Percentiles rank a stretch among this genome's conserved stretches.
Evolutionary conservation across 208 protist genomes (phyloP).

Genomic region (Trypanosoma scelopori): DNA sequence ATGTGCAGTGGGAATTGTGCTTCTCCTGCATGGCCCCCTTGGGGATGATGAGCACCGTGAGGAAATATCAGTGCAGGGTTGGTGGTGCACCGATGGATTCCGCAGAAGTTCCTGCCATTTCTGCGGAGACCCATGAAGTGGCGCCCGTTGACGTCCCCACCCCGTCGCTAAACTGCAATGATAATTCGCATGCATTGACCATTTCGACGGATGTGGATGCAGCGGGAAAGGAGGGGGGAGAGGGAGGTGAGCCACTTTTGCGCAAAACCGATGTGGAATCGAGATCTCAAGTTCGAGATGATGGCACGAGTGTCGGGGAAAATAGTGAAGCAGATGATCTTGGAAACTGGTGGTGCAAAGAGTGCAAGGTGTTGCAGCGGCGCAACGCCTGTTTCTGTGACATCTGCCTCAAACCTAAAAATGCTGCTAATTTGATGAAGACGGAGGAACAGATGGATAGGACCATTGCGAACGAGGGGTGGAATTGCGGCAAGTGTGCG

Average conservation of each 20-base stretch:
- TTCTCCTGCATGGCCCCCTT: slow-evolving; percentile 34
- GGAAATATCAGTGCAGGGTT: not conserved
- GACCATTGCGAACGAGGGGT: not conserved
- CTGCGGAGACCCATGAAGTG: not conserved
- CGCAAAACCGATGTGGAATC: not conserved
- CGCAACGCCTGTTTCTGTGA: slow-evolving; percentile 86
- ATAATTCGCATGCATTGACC: no score
- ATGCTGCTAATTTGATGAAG: slow-evolving; percentile 4
- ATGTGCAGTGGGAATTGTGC: slow-evolving; percentile 83
- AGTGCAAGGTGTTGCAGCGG: slow-evolving; percentile 76
- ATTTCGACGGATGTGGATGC: not conserved
- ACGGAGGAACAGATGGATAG: not conserved
- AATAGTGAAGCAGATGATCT: slow-evolving; percentile 21
- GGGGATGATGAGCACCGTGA: slow-evolving; percentile 45
- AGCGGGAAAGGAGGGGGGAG: not conserved
- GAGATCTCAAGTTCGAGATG: not conserved
- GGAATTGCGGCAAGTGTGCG: not conserved
- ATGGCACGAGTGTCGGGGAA: not conserved
- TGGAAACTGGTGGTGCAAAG: slow-evolving; percentile 67
- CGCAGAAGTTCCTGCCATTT: not conserved
- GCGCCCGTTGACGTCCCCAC: not conserved
- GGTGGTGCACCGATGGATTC: not conserved
- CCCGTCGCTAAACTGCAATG: no score
- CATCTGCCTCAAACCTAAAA: slow-evolving; percentile 65
- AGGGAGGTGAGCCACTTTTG: no score